Conservation (phyloP, 116 monocot genomes). For the Posidonia oceanica region DNA sequence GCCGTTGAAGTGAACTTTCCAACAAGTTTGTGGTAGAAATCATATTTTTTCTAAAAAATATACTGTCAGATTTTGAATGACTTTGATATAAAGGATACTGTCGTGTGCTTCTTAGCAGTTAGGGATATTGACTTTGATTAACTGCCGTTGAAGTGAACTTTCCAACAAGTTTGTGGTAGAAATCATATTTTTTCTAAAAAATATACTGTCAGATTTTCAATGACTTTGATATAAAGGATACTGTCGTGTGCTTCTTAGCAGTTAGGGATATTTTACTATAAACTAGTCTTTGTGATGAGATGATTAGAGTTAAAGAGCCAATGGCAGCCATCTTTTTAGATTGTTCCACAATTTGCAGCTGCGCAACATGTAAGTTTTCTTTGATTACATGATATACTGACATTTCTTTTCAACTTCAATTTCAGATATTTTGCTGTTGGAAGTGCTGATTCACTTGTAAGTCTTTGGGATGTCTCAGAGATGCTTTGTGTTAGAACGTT, state of each 20-base stretch:
- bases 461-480: slow-evolving; percentile 86
- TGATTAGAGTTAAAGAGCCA: no score
- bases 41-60: no score
- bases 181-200: no score
- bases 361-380: background rate
- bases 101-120: no score
- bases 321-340: no score
- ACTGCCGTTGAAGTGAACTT: background rate
- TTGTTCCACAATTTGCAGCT: background rate
- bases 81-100: background rate
- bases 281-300: no score
- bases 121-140: background rate
- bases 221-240: background rate
- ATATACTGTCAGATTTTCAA: no score
- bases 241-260: no score
- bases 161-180: no score
- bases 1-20: background rate
- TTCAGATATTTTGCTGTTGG: slow-evolving; percentile 96
- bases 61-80: no score
- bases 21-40: no score
- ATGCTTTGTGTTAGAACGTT: slow-evolving; percentile 93
- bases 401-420: background rate
- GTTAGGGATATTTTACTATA: no score
- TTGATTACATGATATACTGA: background rate
- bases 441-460: slow-evolving; percentile 96